Evolutionary conservation across 108 stramenopile genomes (phyloP), one percentile per base, ranked within the genome.

Genomic region (Skeletonema costatum): DNA sequence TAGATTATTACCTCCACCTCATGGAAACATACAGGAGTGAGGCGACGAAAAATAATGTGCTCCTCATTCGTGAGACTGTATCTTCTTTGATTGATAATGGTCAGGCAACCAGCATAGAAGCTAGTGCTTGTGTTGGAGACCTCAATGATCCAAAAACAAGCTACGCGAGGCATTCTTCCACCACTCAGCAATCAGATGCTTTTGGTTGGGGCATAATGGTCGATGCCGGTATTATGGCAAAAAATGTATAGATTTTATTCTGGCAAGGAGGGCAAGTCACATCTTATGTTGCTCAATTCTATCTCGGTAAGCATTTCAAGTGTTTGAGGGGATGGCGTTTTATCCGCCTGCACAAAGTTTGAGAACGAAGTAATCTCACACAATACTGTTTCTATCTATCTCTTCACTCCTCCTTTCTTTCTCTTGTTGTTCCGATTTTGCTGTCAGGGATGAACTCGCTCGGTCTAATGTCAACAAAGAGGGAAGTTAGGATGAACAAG

Each of bases 1-100:
- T 80, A 4, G 66, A 80, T 39, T 66, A 66, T 46, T 72, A 73
- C 31, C 32, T 80, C 17, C 64, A 68, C 36, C 44, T 79, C 10
- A 21, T 66, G 2, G n/a, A 36, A 14, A 51, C 30, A 25, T 58
- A 62, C 32, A 53, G 41, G 38, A 17, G 14, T 36, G 41, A 68
- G 21, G 21, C 32, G 17, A n/a, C 21, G 44, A 68, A 4, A n/a
- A 29, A 25, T 35, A 32, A 19, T 36, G 53, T 35, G 32, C 58
- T 60, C n/a, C 53, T 68, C 33, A 68, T 68, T 64, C 67, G 66
- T 35, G 41, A 70, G 29, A 72, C 72, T 68, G 68, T 80, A 30
- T 56, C 59, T 5, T 29, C 62, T 0, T 19, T 80, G 19, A 80
- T 80, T 25, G 67, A 33, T 21, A 66, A 66, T 61, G 33, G 68